Evolutionary conservation across 768 basidiomycete species (phyloP).

Genomic region (Termitomyces sp.): DNA sequence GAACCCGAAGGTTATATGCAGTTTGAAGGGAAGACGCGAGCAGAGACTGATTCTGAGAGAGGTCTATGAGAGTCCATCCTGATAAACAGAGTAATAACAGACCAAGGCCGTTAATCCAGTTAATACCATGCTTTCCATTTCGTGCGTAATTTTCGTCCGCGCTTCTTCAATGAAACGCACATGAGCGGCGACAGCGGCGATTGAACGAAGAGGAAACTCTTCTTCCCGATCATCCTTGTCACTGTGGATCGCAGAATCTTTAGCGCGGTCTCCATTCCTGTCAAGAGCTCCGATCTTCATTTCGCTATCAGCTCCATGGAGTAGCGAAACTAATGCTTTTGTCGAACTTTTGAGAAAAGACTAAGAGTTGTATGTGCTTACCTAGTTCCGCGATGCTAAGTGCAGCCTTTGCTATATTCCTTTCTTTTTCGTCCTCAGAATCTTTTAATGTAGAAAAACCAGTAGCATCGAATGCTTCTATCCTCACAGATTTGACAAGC

Average conservation of each 20-base stretch:
- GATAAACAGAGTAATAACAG: conserved; percentile 19
- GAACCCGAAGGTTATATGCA: conserved; percentile 83
- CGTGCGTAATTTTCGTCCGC: conserved; percentile 60
- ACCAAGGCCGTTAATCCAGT: conserved; percentile 75
- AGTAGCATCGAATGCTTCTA: conserved; percentile 9
- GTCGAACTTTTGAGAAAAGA: conserved; percentile 4
- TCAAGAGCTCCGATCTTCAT: neutral
- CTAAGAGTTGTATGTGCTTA: conserved; percentile 31
- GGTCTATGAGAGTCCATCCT: conserved; percentile 3
- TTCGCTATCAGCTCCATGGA: conserved; percentile 32
- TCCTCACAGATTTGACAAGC: conserved; percentile 7
- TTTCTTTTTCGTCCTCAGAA: conserved; percentile 74
- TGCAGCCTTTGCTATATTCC: conserved; percentile 91
- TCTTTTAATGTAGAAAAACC: conserved; percentile 22
- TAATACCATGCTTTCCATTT: conserved; percentile 91
- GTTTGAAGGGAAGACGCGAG: conserved; percentile 94
- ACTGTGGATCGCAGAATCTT: conserved; percentile 9
- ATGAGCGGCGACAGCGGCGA: conserved; percentile 66
- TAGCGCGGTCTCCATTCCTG: neutral
- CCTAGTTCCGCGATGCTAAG: conserved; percentile 88
- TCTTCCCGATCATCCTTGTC: conserved; percentile 14
- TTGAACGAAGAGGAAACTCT: conserved; percentile 59
- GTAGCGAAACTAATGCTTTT: conserved; percentile 35
- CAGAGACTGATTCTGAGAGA: conserved; percentile 74
- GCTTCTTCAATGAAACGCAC: conserved; percentile 69